phyloP scores from a whole-genome alignment of 2,329 filamentous ascomycete genomes.

The Epichloe gansuensis region DNA sequence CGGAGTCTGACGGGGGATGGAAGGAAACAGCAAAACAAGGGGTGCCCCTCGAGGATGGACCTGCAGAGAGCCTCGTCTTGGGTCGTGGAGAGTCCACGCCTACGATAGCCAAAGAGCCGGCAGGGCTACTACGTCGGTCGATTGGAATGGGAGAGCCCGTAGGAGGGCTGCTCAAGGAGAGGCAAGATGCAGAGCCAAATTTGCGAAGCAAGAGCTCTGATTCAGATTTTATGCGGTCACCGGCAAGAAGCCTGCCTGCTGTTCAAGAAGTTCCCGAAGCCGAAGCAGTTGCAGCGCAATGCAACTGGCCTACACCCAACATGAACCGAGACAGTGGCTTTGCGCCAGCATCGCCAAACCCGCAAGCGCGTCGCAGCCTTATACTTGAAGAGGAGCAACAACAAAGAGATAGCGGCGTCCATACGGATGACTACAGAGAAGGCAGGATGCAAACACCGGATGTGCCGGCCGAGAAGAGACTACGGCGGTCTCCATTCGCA shows the following conservation, averaged over 20 bases:
- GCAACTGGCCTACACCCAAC: constrained; percentile 18
- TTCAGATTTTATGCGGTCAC: constrained; percentile 29
- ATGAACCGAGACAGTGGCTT: constrained; percentile 23
- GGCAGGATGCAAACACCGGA: constrained; percentile 17
- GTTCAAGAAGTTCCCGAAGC: constrained; percentile 39
- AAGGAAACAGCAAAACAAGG: constrained; percentile 14
- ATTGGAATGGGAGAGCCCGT: constrained; percentile 18
- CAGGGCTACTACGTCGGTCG: constrained; percentile 19
- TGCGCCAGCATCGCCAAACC: constrained; percentile 29
- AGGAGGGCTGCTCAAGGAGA: constrained; percentile 20
- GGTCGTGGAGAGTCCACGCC: constrained; percentile 16
- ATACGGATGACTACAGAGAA: constrained; percentile 36
- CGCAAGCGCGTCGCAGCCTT: constrained; percentile 23
- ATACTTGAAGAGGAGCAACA: constrained; percentile 21
- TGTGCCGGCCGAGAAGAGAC: constrained; percentile 14
- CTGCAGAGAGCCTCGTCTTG: constrained; percentile 26
- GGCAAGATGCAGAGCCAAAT: constrained; percentile 12
- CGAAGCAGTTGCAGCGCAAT: constrained; percentile 20
- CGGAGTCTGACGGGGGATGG: constrained; percentile 11
- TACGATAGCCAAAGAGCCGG: constrained; percentile 8
- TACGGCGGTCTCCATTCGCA: constrained; percentile 20
- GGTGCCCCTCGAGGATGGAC: constrained; percentile 14
- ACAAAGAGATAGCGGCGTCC: constrained; percentile 43
- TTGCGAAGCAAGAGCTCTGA: constrained; percentile 14
- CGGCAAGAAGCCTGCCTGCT: constrained; percentile 33